A percentile compares a stretch with the other conserved stretches of the same genome.
Evolutionary conservation across 2,329 filamentous ascomycete species (phyloP).

Genomic region (Monosporascus sp.): DNA sequence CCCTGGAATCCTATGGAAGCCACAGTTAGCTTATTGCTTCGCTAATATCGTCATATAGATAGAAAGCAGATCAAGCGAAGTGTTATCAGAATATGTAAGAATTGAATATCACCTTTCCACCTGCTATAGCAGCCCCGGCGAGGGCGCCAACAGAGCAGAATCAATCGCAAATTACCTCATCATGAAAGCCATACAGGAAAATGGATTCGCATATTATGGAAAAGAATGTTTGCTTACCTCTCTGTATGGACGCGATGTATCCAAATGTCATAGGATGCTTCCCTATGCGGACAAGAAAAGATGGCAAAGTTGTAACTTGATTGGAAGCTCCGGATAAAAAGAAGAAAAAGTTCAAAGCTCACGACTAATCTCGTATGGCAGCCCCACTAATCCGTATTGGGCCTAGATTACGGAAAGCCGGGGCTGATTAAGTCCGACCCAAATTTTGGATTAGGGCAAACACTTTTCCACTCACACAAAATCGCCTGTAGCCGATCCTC

Average conservation of each 20-base stretch:
- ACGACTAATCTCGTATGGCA: not conserved
- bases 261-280: too few relatives aligned
- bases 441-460: slow-evolving; percentile 18
- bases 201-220: slow-evolving; percentile 7
- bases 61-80: slow-evolving; percentile 2
- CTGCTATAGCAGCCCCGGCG: slow-evolving; percentile 85
- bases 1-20: not conserved
- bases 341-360: not conserved
- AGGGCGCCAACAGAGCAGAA: slow-evolving; percentile 74
- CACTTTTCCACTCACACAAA: slow-evolving; percentile 13
- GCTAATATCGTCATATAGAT: not conserved
- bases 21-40: slow-evolving; percentile 1
- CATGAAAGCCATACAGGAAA: slow-evolving; percentile 43
- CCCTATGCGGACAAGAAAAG: slow-evolving; percentile 12
- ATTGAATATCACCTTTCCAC: slow-evolving; percentile 78
- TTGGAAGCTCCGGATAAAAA: slow-evolving; percentile 3
- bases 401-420: slow-evolving; percentile 3
- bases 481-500: slow-evolving; percentile 13
- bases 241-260: not conserved
- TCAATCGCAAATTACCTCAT: slow-evolving; percentile 99
- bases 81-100: slow-evolving; percentile 98
- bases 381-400: slow-evolving; percentile 1
- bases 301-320: slow-evolving; percentile 4
- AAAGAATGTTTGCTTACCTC: slow-evolving; percentile 10
- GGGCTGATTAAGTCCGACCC: slow-evolving; percentile 1